Evolutionary conservation across 2,329 filamentous ascomycete genomes (phyloP).

Genomic region (Cordyceps cateniannulata): DNA sequence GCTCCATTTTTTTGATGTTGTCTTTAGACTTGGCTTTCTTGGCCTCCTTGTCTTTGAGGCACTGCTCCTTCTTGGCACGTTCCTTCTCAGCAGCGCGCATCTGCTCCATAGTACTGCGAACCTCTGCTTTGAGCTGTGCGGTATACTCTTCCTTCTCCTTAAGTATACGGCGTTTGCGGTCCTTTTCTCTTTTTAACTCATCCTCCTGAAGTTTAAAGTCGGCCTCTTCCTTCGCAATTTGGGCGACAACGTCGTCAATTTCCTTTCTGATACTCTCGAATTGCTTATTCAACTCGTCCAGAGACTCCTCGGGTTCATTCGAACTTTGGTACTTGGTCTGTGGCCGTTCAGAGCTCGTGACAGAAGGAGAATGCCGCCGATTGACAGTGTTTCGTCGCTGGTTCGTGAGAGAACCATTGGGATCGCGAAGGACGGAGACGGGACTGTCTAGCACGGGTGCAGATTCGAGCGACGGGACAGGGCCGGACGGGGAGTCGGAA

Average conservation of each 20-base stretch:
- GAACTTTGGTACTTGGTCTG: conserved; percentile 36
- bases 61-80: conserved; percentile 69
- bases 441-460: conserved; percentile 55
- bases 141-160: conserved; percentile 91
- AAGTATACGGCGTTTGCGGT: conserved; percentile 67
- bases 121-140: conserved; percentile 73
- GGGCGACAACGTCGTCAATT: conserved; percentile 68
- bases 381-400: conserved; percentile 53
- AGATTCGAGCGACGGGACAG: conserved; percentile 55
- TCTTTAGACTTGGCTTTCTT: conserved; percentile 65
- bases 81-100: conserved; percentile 77
- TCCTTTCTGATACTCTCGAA: conserved; percentile 77
- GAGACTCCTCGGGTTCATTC: conserved; percentile 56
- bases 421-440: conserved; percentile 58
- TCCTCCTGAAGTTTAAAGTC: conserved; percentile 61
- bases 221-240: conserved; percentile 65
- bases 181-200: conserved; percentile 69
- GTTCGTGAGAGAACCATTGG: conserved; percentile 37
- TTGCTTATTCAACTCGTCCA: conserved; percentile 73
- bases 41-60: conserved; percentile 59
- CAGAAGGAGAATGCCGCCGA: conserved; percentile 69
- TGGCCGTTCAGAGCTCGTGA: conserved; percentile 47
- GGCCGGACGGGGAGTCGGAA: conserved; percentile 39
- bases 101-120: conserved; percentile 71
- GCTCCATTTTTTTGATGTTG: conserved; percentile 62